These are phyloP conservation scores for Amorphotheca resinae DNA, from an alignment of 495 filamentous ascomycete genomes.

Conservation along the genomic window DNA sequence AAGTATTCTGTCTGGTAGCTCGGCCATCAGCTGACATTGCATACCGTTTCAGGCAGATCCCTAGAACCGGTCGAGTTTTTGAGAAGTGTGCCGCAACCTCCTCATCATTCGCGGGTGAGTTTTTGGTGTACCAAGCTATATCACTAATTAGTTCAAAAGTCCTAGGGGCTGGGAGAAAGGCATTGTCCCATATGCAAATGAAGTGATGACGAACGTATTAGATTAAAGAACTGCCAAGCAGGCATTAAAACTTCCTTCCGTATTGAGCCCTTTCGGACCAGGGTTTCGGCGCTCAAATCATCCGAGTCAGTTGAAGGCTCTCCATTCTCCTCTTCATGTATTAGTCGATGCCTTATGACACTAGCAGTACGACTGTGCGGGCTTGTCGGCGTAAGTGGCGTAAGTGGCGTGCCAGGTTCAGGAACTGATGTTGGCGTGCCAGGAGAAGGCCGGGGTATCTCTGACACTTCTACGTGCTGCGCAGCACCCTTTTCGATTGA, in stretches of 20 bases:
- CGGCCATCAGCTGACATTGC: conserved; percentile 56
- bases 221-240: conserved; percentile 92
- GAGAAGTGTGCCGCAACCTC: conserved; percentile 64
- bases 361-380: conserved; percentile 38
- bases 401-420: conserved; percentile 9
- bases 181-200: conserved; percentile 12
- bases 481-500: conserved; percentile 5
- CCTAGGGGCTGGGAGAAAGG: conserved; percentile 28
- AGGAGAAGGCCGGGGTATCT: conserved; percentile 8
- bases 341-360: conserved; percentile 49
- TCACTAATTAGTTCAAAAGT: conserved; percentile 27
- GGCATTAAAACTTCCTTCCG: conserved; percentile 87
- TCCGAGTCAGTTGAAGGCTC: conserved; percentile 25
- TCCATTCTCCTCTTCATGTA: conserved; percentile 30
- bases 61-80: conserved; percentile 66
- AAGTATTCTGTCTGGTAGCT: conserved; percentile 58
- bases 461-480: conserved; percentile 14
- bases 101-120: conserved; percentile 53
- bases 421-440: conserved; percentile 8
- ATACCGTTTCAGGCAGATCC: conserved; percentile 87
- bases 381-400: conserved; percentile 4
- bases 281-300: conserved; percentile 21
- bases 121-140: conserved; percentile 50
- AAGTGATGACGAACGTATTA: conserved; percentile 47
- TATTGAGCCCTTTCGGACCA: conserved; percentile 19